Base-by-base conservation (phyloP, 495 filamentous ascomycete species). In the Polyplosphaeria fusca region DNA sequence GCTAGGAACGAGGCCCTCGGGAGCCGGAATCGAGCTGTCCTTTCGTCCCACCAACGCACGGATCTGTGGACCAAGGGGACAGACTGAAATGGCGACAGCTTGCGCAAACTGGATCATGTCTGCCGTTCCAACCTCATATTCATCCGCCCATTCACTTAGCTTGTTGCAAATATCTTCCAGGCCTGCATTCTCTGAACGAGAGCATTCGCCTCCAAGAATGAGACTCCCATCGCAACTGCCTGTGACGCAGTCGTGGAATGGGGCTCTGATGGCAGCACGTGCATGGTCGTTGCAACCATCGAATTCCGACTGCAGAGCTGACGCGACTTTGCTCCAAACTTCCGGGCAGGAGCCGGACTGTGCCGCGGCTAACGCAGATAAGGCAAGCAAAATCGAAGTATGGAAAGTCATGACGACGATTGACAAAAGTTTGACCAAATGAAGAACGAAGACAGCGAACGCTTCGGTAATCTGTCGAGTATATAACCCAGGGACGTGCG, bases 41-140 rank as follows among this genome's bases (percentile, higher is more conserved):
- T 58, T 54, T 9, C 74, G 59, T 4, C 74, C 74, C 32, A 71
- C 65, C 50, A 70, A 71, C 4, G 65, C 49, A n/a, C 67, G 64
- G 18, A 57, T 39, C 9, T 32, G 11, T 13, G 45, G 48, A 18
- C 47, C 61, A 12, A 48, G 42, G 5, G 47, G 52, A 30, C 60
- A 65, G 25, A 18, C 43, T 2, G 32, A 38, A 1, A 48, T 39
- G 2, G 61, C 62, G n/a, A 50, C 18, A 26, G 14, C 22, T 23
- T 20, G 16, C 5, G 40, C 54, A n/a, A 58, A 40, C 28, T 66
- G 63, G 13, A 66, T 42, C 19, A 66, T 19, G 30, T 66, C 63
- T 11, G 60, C 63, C 19, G 53, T 53, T 11, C 48, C 27, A 16
- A 64, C 51, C 13, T 37, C 42, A 23, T 39, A n/a, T 14, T 23